Base-by-base conservation (phyloP, 108 stramenopile genomes). In the Nitzschia palea region DNA sequence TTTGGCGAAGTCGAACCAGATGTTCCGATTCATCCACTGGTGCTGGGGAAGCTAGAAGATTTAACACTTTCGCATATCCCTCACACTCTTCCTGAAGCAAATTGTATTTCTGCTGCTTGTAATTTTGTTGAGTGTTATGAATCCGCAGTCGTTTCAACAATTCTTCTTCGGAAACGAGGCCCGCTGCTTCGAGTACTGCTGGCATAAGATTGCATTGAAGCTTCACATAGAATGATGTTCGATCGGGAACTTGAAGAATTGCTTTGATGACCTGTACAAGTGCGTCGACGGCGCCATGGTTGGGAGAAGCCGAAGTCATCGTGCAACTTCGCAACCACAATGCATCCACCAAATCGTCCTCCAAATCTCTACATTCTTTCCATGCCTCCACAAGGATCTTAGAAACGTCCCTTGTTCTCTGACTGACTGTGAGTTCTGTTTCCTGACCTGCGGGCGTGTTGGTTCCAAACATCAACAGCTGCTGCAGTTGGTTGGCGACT, bases 51-150 rank as follows among this genome's bases (percentile, higher is more conserved):
- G 29, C 48, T 36, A 86, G 58, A 35, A 82, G 74, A 23, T 42
- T 23, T 15, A 93, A 17, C 20, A 96, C 58, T 69, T 97, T 97
- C 33, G 95, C 73, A 70, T 79, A 99, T 2, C 98, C 98, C 73
- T 97, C 97, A 37, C 88, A 88, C 73, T 98, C 96, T 79, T 99
- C 98, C 17, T 80, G 86, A 33, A 94, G 64, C 10, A 99, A 71
- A 72, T 97, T 99, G 67, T 88, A 97, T 59, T 95, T 93, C 60
- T 89, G 77, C 67, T 98, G 98, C 40, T 86, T 68, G 76, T 99
- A 99, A 43, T 93, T 84, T 54, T 77, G 55, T 48, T 80, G 80
- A 23, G 98, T 97, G 63, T 95, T 97, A 61, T 88, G 67, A 59
- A 89, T 87, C 33, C 74, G 72, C 44, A 95, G 59, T 32, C 77